These are phyloP conservation scores for Lumnitzera littorea DNA, from an alignment of 345 rosid species.

Conservation along the genomic window DNA sequence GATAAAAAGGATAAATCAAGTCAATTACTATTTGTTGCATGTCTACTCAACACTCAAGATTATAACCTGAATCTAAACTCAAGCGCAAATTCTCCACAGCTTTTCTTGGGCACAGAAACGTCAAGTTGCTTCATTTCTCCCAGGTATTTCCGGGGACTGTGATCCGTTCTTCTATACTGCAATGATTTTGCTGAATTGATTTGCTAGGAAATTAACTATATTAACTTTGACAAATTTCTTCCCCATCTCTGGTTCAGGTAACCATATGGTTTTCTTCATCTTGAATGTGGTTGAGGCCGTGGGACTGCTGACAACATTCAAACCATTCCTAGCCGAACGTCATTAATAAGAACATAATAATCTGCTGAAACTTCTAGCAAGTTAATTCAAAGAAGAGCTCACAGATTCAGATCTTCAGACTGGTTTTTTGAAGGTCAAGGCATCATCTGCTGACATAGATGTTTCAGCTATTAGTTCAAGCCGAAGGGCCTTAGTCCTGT, in stretches of 20 bases:
- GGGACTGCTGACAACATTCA: slow-evolving; percentile 58
- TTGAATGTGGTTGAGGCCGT: slow-evolving; percentile 42
- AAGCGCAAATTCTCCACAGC: slow-evolving; percentile 14
- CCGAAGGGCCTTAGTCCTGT: too few species aligned
- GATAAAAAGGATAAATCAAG: too few species aligned
- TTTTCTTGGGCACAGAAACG: slow-evolving; percentile 50
- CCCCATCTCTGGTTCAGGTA: slow-evolving; percentile 35
- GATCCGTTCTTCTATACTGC: neutral
- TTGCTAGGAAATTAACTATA: too few species aligned
- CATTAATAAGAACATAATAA: neutral
- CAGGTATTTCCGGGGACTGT: slow-evolving; percentile 18
- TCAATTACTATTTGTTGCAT: too few species aligned
- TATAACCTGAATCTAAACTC: neutral
- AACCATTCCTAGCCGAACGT: slow-evolving; percentile 52
- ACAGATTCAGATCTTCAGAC: too few species aligned
- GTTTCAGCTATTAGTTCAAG: too few species aligned
- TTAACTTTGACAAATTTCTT: neutral
- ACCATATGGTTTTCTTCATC: slow-evolving; percentile 58
- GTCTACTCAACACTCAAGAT: neutral
- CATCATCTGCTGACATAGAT: too few species aligned
- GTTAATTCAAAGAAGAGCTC: too few species aligned
- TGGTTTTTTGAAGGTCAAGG: too few species aligned
- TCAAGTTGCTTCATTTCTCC: slow-evolving; percentile 29
- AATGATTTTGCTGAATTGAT: neutral
- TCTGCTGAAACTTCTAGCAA: neutral